Conservation (phyloP, 306 rosid species). For the Alnus rubra region DNA sequence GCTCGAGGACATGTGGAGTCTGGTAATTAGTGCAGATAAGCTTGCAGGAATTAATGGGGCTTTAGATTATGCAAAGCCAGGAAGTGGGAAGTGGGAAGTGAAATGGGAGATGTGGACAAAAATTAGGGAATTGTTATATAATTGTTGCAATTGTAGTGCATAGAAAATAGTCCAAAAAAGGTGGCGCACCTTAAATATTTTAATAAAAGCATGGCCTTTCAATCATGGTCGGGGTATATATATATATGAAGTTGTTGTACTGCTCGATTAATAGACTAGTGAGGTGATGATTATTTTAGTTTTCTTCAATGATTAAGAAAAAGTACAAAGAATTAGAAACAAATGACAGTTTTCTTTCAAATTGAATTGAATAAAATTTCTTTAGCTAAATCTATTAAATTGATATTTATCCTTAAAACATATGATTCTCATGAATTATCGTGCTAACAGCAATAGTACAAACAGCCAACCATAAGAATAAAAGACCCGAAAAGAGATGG, state of each 20-base stretch:
- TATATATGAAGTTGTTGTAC: background rate
- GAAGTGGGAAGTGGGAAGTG: background rate
- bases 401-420: no score
- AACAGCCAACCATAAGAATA: no score
- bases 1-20: background rate
- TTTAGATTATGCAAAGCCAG: background rate
- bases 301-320: no score
- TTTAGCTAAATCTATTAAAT: no score
- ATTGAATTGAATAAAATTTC: no score
- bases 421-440: no score
- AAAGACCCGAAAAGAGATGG: no score
- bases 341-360: no score
- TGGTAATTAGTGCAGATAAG: background rate
- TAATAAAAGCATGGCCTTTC: background rate
- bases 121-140: background rate
- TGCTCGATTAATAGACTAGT: no score
- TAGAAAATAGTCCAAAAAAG: background rate
- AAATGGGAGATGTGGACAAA: background rate
- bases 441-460: no score
- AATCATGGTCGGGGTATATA: background rate
- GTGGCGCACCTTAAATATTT: background rate
- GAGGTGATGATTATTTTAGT: no score
- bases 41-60: background rate
- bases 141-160: background rate
- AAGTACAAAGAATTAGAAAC: no score